phyloP scores from a whole-genome alignment of 345 rosid species.

The Salix brachista region DNA sequence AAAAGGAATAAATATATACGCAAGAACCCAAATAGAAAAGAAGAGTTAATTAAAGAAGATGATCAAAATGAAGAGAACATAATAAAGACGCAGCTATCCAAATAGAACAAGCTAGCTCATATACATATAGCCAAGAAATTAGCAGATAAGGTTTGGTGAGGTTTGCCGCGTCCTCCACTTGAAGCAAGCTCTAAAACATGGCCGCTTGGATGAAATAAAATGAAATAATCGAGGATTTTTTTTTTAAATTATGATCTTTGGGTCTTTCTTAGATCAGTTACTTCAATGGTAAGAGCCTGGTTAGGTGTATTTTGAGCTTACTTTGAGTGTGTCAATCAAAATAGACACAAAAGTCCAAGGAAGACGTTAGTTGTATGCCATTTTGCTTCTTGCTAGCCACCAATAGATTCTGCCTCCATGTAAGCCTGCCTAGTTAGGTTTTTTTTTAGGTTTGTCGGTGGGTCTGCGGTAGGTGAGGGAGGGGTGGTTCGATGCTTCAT shows the following conservation, averaged over 20 bases:
- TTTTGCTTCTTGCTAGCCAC: not conserved
- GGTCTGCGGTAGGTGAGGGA: not conserved
- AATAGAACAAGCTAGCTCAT: too few relatives aligned
- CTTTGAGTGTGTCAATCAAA: too few relatives aligned
- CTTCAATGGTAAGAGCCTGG: not conserved
- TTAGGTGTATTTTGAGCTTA: not conserved
- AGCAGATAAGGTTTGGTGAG: conserved; percentile 10
- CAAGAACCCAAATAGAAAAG: too few relatives aligned
- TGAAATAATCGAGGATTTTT: too few relatives aligned
- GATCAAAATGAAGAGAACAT: not conserved
- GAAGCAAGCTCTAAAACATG: not conserved
- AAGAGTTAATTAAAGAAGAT: not conserved
- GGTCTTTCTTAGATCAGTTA: too few relatives aligned
- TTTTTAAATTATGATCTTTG: too few relatives aligned
- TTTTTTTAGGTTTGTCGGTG: not conserved
- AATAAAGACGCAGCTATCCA: not conserved
- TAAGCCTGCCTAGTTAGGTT: not conserved
- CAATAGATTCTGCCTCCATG: not conserved
- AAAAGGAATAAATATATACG: too few relatives aligned
- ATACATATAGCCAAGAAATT: not conserved
- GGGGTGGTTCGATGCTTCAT: not conserved
- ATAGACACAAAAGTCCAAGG: not conserved
- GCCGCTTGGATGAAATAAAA: not conserved
- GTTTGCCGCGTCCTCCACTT: not conserved
- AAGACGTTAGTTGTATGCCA: not conserved